phyloP scores from a whole-genome alignment of 2,329 filamentous ascomycete species.

The Pseudogymnoascus sp. region DNA sequence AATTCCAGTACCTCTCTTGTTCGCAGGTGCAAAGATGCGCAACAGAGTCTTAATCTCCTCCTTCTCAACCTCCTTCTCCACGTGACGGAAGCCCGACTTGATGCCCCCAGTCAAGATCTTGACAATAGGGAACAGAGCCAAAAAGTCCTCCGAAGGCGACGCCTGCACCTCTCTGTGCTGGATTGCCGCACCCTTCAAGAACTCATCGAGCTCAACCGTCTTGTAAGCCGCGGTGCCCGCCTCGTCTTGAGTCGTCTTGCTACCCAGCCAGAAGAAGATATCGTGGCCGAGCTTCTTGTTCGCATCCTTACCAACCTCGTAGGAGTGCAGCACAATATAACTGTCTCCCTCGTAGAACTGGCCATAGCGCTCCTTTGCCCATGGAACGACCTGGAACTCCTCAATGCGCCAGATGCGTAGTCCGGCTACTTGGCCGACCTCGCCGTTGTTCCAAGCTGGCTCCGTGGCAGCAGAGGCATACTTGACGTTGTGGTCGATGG shows the following conservation, averaged over 20 bases:
- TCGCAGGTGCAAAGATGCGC: constrained; percentile 52
- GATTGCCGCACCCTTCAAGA: constrained; percentile 50
- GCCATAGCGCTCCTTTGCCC: constrained; percentile 48
- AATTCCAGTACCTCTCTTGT: constrained; percentile 39
- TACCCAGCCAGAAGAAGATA: constrained; percentile 63
- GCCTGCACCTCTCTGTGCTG: constrained; percentile 59
- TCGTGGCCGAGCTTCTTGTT: constrained; percentile 46
- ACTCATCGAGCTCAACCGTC: constrained; percentile 62
- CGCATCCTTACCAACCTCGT: constrained; percentile 41
- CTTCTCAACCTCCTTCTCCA: constrained; percentile 39
- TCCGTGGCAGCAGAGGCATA: constrained; percentile 57
- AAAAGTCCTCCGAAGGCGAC: constrained; percentile 45
- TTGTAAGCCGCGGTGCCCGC: constrained; percentile 63
- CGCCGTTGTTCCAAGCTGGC: constrained; percentile 54
- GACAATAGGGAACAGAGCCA: constrained; percentile 51
- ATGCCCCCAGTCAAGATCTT: constrained; percentile 54
- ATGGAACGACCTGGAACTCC: constrained; percentile 54
- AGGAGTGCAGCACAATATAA: constrained; percentile 56
- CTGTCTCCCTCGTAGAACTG: constrained; percentile 61
- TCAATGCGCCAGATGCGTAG: constrained; percentile 60
- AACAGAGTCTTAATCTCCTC: constrained; percentile 44
- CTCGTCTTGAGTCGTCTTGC: constrained; percentile 58
- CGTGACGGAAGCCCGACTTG: constrained; percentile 53
- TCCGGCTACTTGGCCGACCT: constrained; percentile 44
- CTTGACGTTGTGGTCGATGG: constrained; percentile 60